Evolutionary conservation across 352 stramenopile genomes (phyloP).

Genomic region (Pythium sukuiense): DNA sequence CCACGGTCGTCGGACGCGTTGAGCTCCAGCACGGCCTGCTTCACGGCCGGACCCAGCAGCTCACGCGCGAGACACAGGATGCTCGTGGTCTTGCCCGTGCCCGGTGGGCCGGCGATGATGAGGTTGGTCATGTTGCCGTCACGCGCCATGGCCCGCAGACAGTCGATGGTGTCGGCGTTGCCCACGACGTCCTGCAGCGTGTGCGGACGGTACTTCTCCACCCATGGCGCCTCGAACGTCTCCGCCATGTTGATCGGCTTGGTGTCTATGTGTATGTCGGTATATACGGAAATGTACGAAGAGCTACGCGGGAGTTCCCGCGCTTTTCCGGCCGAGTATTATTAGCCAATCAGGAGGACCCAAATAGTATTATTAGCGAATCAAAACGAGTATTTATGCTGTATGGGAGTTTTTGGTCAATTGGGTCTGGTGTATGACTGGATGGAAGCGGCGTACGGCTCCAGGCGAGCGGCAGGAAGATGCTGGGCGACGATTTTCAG

Average conservation of each 20-base stretch:
- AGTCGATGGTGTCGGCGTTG: slow-evolving; percentile 96
- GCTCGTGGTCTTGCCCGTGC: slow-evolving; percentile 93
- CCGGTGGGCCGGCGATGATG: slow-evolving; percentile 94
- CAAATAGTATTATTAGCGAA: slow-evolving; percentile 13
- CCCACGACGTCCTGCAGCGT: slow-evolving; percentile 95
- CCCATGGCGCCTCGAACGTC: slow-evolving; percentile 93
- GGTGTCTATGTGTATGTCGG: background rate
- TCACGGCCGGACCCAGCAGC: slow-evolving; percentile 79
- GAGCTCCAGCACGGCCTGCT: slow-evolving; percentile 96
- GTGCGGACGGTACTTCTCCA: slow-evolving; percentile 98
- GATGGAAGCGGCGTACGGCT: slow-evolving; percentile 50
- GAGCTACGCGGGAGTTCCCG: slow-evolving; percentile 11
- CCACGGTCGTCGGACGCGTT: slow-evolving; percentile 97
- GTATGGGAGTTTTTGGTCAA: background rate
- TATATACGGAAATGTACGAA: background rate
- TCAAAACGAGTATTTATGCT: background rate
- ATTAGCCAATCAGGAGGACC: slow-evolving; percentile 13
- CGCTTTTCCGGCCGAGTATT: slow-evolving; percentile 8
- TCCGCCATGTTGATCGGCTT: slow-evolving; percentile 45
- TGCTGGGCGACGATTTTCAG: slow-evolving; percentile 48
- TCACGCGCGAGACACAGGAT: slow-evolving; percentile 90
- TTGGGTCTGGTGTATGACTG: slow-evolving; percentile 38
- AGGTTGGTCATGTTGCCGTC: slow-evolving; percentile 99
- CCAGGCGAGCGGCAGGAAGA: slow-evolving; percentile 31
- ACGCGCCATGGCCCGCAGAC: slow-evolving; percentile 94